Evolutionary conservation across 2,329 filamentous ascomycete genomes (phyloP).

Genomic region (Pseudogymnoascus sp.): DNA sequence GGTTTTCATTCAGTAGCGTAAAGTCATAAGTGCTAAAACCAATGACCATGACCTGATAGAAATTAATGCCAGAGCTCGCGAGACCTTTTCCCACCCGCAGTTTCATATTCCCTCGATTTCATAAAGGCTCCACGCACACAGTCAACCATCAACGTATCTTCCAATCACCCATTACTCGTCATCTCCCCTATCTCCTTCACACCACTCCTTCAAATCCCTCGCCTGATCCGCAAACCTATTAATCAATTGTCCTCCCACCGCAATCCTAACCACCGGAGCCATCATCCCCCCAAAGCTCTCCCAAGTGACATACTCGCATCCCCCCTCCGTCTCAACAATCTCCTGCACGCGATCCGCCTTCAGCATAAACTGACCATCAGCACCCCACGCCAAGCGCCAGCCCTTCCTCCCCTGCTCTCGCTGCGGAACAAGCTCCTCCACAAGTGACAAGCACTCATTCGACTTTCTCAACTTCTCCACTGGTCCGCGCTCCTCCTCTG

Average conservation of each 20-base stretch:
- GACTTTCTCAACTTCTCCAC: constrained; percentile 6
- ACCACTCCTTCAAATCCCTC: constrained; percentile 32
- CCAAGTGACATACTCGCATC: constrained; percentile 36
- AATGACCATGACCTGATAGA: background rate
- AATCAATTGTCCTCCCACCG: constrained; percentile 29
- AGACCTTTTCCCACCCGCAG: background rate
- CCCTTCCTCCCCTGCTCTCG: constrained; percentile 27
- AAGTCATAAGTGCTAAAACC: background rate
- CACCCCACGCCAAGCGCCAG: constrained; percentile 36
- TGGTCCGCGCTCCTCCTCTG: constrained; percentile 11
- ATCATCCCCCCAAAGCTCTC: constrained; percentile 40
- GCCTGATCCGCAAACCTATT: constrained; percentile 34
- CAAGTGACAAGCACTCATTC: background rate
- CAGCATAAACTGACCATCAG: constrained; percentile 29
- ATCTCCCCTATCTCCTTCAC: constrained; percentile 14
- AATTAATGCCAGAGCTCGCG: background rate
- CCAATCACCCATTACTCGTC: background rate
- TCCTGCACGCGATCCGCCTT: constrained; percentile 38
- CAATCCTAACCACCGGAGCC: constrained; percentile 29
- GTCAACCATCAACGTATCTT: background rate
- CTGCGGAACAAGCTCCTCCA: background rate
- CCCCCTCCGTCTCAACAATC: constrained; percentile 34
- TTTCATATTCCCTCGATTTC: background rate
- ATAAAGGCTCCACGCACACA: background rate
- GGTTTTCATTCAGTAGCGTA: background rate